Conservation (phyloP, 331 rosid species). For the Acacia pycnantha region DNA sequence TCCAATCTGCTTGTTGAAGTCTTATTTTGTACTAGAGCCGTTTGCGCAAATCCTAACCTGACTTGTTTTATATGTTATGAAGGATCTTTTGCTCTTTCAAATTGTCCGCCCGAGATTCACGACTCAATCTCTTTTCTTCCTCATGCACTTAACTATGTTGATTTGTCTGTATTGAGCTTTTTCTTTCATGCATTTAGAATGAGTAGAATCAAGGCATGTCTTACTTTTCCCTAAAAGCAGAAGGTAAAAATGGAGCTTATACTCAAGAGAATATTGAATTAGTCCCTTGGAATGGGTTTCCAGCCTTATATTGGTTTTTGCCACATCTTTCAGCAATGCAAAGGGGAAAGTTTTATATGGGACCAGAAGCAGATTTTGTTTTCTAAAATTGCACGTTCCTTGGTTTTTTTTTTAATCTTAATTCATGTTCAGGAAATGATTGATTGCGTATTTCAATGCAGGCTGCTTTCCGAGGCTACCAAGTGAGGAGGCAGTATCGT, state of each 20-base stretch:
- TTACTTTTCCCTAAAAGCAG: neutral
- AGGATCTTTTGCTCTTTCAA: neutral
- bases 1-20: neutral
- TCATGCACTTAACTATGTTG: neutral
- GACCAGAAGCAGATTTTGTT: neutral
- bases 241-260: neutral
- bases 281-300: neutral
- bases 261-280: neutral
- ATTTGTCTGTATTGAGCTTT: neutral
- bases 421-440: slow-evolving; percentile 16
- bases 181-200: neutral
- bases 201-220: neutral
- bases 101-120: neutral
- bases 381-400: neutral
- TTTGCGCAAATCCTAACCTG: slow-evolving; percentile 18
- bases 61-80: slow-evolving; percentile 6
- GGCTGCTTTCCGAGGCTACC: slow-evolving; percentile 91
- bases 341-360: neutral
- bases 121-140: slow-evolving; percentile 1
- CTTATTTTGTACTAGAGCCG: slow-evolving; percentile 1
- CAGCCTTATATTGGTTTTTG: neutral
- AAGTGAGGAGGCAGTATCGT: slow-evolving; percentile 71
- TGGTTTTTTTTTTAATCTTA: neutral
- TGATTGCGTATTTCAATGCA: slow-evolving; percentile 37
- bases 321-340: neutral